Percentiles rank a stretch among this genome's conserved stretches.
Conservation (phyloP, 2,329 filamentous ascomycete species). For the Colletotrichum spinosum region DNA sequence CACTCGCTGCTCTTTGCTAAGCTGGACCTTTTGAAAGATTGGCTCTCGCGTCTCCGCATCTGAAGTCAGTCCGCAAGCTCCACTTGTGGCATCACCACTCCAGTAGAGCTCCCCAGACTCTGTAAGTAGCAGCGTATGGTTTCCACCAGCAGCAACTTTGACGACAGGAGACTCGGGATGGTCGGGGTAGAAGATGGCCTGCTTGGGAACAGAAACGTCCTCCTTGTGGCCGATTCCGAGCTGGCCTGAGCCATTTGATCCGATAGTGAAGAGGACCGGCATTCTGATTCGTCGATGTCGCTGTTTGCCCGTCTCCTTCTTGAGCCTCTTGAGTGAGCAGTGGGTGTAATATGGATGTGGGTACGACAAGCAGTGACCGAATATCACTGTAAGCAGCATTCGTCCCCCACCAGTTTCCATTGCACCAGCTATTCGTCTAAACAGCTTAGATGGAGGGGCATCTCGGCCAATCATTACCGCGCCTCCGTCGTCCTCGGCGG, state of each 20-base stretch:
- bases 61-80: conserved; percentile 62
- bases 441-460: conserved; percentile 23
- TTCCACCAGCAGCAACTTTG: conserved; percentile 75
- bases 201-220: conserved; percentile 75
- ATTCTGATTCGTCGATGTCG: conserved; percentile 46
- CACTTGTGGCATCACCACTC: conserved; percentile 69
- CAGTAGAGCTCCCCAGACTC: conserved; percentile 69
- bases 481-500: conserved; percentile 22
- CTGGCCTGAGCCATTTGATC: conserved; percentile 83
- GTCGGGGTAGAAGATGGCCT: conserved; percentile 65
- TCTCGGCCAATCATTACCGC: conserved; percentile 36
- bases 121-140: conserved; percentile 85
- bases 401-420: conserved; percentile 35
- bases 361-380: not conserved
- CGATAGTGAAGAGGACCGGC: conserved; percentile 73
- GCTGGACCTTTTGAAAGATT: conserved; percentile 53
- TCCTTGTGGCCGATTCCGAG: conserved; percentile 78
- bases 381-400: conserved; percentile 25
- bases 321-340: not conserved
- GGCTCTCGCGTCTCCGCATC: conserved; percentile 44
- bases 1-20: conserved; percentile 45
- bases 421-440: conserved; percentile 15
- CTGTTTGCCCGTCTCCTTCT: not conserved
- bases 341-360: not conserved
- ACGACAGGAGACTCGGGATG: conserved; percentile 50